Conservation (phyloP, 768 basidiomycete species). For the Austroboletus festivus region DNA sequence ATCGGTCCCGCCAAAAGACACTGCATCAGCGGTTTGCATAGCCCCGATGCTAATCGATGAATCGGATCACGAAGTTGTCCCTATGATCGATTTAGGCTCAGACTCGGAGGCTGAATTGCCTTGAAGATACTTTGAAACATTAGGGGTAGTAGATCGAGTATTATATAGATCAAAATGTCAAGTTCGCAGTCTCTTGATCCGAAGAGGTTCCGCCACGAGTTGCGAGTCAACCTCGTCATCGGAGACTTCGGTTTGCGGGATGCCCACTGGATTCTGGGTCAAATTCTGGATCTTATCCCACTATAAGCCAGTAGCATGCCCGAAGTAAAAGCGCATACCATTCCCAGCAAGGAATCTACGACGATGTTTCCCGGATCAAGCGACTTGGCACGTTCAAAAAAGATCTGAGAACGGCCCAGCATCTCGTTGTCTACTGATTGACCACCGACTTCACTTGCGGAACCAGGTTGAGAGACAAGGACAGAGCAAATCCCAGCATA, state of each 20-base stretch:
- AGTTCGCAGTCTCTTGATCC: slow-evolving; percentile 16
- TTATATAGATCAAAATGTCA: background rate
- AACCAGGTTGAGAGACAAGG: slow-evolving; percentile 48
- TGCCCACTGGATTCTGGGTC: slow-evolving; percentile 15
- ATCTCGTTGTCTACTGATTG: slow-evolving; percentile 39
- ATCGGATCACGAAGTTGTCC: slow-evolving; percentile 76
- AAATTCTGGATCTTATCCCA: slow-evolving; percentile 21
- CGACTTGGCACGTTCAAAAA: slow-evolving; percentile 59
- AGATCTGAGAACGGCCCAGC: slow-evolving; percentile 48
- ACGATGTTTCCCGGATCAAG: slow-evolving; percentile 59
- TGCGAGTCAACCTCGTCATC: slow-evolving; percentile 34
- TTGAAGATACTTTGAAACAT: slow-evolving; percentile 9
- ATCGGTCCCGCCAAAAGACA: slow-evolving; percentile 2
- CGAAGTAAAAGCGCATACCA: slow-evolving; percentile 36
- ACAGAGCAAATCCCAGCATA: slow-evolving; percentile 79
- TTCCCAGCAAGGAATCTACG: slow-evolving; percentile 49
- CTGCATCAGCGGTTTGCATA: background rate
- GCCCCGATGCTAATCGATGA: slow-evolving; percentile 27
- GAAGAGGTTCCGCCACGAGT: background rate
- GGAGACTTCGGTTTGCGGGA: slow-evolving; percentile 24
- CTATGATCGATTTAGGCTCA: slow-evolving; percentile 72
- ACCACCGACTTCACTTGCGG: slow-evolving; percentile 1
- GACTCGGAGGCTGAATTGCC: slow-evolving; percentile 73
- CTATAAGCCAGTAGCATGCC: background rate
- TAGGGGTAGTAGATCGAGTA: background rate